Conservation (phyloP, 257 asterid species). For the Anisodus acutangulus region DNA sequence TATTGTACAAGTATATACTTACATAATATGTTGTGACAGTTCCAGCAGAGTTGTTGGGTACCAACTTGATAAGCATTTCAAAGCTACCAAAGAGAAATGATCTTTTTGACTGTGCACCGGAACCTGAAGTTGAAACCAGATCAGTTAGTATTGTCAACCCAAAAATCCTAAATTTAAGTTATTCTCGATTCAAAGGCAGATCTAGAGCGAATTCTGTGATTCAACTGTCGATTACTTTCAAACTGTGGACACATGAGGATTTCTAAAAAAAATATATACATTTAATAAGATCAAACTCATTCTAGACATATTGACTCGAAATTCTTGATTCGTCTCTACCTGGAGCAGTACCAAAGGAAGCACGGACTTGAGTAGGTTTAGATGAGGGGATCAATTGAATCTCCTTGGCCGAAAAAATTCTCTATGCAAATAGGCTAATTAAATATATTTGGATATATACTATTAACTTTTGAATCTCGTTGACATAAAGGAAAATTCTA, state of each 20-base stretch:
- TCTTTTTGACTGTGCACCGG: conserved; percentile 64
- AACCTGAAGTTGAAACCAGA: conserved; percentile 44
- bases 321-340: background rate
- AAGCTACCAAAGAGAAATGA: conserved; percentile 68
- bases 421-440: background rate
- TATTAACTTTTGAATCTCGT: background rate
- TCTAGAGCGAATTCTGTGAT: background rate
- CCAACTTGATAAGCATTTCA: conserved; percentile 68
- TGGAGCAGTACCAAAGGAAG: background rate
- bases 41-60: conserved; percentile 77
- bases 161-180: background rate
- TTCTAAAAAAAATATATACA: background rate
- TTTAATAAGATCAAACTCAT: background rate
- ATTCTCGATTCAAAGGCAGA: too few species aligned
- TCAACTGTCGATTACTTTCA: background rate
- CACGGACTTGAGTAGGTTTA: background rate
- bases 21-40: conserved; percentile 76
- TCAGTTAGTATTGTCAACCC: background rate
- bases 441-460: background rate
- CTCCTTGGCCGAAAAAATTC: background rate
- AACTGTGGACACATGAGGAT: background rate
- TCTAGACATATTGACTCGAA: background rate
- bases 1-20: conserved; percentile 30
- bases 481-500: background rate
- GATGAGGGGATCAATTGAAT: background rate